phyloP scores from a whole-genome alignment of 306 rosid species.

The Rosa persica region DNA sequence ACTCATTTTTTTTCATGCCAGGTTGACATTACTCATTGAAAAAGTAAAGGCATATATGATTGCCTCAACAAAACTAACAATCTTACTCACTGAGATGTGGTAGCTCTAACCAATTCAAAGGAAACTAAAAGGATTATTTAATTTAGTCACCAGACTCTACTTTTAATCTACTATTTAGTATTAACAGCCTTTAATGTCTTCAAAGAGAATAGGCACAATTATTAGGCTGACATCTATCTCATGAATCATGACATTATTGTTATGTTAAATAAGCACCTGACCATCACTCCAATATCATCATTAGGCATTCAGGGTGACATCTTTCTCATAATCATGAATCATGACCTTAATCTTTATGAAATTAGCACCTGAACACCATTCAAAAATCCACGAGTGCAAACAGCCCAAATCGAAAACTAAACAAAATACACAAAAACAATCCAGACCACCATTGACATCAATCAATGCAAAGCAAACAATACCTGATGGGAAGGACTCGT shows the following conservation, averaged over 20 bases:
- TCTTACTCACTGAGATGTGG: not conserved
- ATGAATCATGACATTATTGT: not conserved
- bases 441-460: slow-evolving; percentile 10
- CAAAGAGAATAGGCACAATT: not conserved
- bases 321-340: not conserved
- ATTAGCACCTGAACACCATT: not conserved
- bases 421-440: not conserved
- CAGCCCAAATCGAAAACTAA: slow-evolving; percentile 1
- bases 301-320: not conserved
- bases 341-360: not conserved
- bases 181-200: not conserved
- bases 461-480: slow-evolving; percentile 6
- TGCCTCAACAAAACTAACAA: not conserved
- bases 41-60: not conserved
- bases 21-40: not conserved
- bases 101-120: not conserved
- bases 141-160: not conserved
- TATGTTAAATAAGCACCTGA: not conserved
- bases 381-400: not conserved
- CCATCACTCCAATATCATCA: not conserved
- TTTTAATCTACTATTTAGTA: not conserved
- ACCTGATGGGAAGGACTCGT: slow-evolving; percentile 60
- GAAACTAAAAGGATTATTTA: not conserved
- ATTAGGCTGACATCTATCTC: not conserved
- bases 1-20: not conserved